Percentiles rank a stretch among this genome's conserved stretches.
Evolutionary conservation across 768 basidiomycete species (phyloP).

Genomic region (Tephrocybe sp.): DNA sequence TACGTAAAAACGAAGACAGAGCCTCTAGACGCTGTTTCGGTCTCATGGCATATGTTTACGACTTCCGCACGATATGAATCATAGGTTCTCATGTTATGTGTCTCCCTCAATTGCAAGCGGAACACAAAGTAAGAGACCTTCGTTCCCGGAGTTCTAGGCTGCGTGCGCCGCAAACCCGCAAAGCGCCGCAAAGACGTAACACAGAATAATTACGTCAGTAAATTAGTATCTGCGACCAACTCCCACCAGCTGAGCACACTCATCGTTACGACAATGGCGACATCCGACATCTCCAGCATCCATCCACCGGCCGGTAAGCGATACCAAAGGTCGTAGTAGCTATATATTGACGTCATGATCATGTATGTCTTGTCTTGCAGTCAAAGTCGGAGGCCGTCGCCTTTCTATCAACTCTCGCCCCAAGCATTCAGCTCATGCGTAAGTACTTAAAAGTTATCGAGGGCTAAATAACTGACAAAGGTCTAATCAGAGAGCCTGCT

Average conservation of each 20-base stretch:
- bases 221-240: constrained; percentile 7
- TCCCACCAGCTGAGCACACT: not conserved
- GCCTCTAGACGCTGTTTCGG: too few species aligned
- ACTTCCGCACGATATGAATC: too few species aligned
- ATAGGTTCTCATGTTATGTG: too few species aligned
- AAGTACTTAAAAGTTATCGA: constrained; percentile 12
- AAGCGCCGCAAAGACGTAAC: not conserved
- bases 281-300: constrained; percentile 28
- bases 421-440: constrained; percentile 35
- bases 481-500: constrained; percentile 15
- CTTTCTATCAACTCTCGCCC: constrained; percentile 44
- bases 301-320: constrained; percentile 52
- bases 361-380: constrained; percentile 17
- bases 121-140: too few species aligned
- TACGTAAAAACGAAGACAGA: too few species aligned
- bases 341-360: not conserved
- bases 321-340: not conserved
- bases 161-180: not conserved
- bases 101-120: too few species aligned
- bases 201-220: constrained; percentile 12
- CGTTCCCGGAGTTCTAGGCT: not conserved
- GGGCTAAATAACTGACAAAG: not conserved
- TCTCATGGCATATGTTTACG: too few species aligned
- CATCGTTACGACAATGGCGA: constrained; percentile 21
- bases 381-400: constrained; percentile 54